Base-by-base conservation (phyloP, 2,329 filamentous ascomycete species). In the Fusarium temperatum region DNA sequence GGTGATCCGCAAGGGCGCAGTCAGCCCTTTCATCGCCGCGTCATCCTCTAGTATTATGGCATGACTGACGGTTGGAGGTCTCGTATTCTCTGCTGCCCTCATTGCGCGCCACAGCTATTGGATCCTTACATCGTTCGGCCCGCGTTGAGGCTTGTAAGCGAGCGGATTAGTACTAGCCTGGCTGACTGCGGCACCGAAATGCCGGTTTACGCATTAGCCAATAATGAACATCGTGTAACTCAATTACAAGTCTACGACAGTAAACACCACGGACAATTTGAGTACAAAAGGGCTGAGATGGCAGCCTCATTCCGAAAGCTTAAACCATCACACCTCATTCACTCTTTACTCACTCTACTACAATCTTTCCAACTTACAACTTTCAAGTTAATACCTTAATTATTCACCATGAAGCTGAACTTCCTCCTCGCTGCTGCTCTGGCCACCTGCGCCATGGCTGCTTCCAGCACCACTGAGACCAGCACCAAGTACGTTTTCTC, bases 331-430 rank as follows among this genome's bases (percentile, higher is more conserved):
- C 20, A 28, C 9, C 24, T 26, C 28, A 48, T 63, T 18, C 63
- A 39, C 22, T 48, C 41, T 47, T 68, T 53, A 15, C 26, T 50
- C 44, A 12, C 14, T 13, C n/a, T 5, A 26, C 26, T 24, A 39
- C 28, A n/a, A 32, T 35, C 28, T n/a, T 51, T n/a, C 24, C 53
- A 53, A 28, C 10, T 28, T 38, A 15, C 9, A 30, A 38, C 9
- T n/a, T 24, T 24, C 7, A n/a, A 26, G 11, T 13, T 44, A 62
- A 42, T 20, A 59, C 36, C 8, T 35, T 22, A 35, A 38, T 45
- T 30, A 13, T 42, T 54, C 66, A 64, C 28, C 28, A 69, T 69
- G 66, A 69, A 69, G 65, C 65, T 69, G 26, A 69, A 63, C 57
- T 30, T 63, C 32, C 48, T 69, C 42, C 32, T 69, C 32, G 44